phyloP scores from a whole-genome alignment of 2,329 filamentous ascomycete genomes.

The Ilyonectria robusta region DNA sequence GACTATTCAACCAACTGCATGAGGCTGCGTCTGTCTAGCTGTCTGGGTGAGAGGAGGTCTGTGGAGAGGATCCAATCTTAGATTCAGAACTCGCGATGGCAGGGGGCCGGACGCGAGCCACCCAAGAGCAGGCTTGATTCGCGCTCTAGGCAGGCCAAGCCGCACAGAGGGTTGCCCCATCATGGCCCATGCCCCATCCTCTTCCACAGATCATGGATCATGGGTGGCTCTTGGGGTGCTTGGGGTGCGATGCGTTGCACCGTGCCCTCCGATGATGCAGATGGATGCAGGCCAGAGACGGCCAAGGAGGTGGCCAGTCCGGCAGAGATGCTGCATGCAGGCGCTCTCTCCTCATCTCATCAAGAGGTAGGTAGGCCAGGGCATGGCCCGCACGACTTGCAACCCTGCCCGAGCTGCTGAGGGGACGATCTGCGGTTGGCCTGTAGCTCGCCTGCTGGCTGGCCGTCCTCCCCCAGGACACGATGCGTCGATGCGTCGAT shows the following conservation, averaged over 20 bases:
- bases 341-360: constrained; percentile 40
- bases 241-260: constrained; percentile 40
- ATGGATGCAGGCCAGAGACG: constrained; percentile 41
- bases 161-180: constrained; percentile 13
- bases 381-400: constrained; percentile 40
- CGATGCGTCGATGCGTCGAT: constrained; percentile 5
- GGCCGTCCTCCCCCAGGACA: constrained; percentile 18
- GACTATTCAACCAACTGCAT: constrained; percentile 45
- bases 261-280: constrained; percentile 44
- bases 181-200: constrained; percentile 32
- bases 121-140: constrained; percentile 36
- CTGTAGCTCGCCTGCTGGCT: constrained; percentile 34
- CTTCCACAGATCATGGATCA: constrained; percentile 35
- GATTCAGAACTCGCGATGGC: constrained; percentile 38
- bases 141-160: constrained; percentile 34
- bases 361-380: constrained; percentile 22
- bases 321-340: constrained; percentile 45
- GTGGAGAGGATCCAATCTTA: constrained; percentile 43
- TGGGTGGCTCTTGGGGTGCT: constrained; percentile 35
- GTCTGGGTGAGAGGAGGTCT: constrained; percentile 27
- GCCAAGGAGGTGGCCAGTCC: constrained; percentile 37
- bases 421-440: constrained; percentile 47
- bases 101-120: constrained; percentile 33
- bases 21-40: constrained; percentile 30
- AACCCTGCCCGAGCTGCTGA: constrained; percentile 44